Evolutionary conservation across 306 rosid genomes (phyloP).

Genomic region (Castanospermum australe): DNA sequence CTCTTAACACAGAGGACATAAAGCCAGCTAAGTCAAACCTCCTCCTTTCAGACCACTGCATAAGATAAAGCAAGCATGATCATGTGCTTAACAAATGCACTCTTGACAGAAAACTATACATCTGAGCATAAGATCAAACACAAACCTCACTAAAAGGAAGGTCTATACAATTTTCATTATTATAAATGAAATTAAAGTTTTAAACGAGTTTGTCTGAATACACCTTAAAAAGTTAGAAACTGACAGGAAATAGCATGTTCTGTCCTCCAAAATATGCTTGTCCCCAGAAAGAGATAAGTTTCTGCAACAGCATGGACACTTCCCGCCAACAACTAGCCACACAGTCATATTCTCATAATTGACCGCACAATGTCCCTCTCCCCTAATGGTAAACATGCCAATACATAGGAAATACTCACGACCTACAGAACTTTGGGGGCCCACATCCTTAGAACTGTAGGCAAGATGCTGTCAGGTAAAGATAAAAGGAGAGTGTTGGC

Average conservation of each 20-base stretch:
- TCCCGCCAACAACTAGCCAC: neutral
- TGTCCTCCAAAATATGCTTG: neutral
- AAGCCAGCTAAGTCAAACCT: constrained; percentile 86
- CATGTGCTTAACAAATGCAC: neutral
- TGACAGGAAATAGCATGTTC: neutral
- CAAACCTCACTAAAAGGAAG: neutral
- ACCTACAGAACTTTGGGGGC: neutral
- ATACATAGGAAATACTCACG: neutral
- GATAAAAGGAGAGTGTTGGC: neutral
- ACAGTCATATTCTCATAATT: neutral
- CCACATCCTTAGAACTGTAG: neutral
- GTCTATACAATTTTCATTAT: neutral
- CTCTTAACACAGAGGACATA: constrained; percentile 84
- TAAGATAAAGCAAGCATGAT: constrained; percentile 27
- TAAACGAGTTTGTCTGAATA: neutral
- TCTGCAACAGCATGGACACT: neutral
- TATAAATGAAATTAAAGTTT: neutral
- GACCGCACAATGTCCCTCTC: constrained; percentile 12
- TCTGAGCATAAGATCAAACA: neutral
- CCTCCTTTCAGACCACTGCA: constrained; percentile 94
- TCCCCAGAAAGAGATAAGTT: neutral
- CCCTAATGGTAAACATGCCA: constrained; percentile 3
- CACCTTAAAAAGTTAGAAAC: constrained; percentile 10
- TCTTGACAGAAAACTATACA: constrained; percentile 12
- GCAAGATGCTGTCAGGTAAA: constrained; percentile 7